Conservation (phyloP, 2,329 filamentous ascomycete species). For the Cladophialophora chaetospira region DNA sequence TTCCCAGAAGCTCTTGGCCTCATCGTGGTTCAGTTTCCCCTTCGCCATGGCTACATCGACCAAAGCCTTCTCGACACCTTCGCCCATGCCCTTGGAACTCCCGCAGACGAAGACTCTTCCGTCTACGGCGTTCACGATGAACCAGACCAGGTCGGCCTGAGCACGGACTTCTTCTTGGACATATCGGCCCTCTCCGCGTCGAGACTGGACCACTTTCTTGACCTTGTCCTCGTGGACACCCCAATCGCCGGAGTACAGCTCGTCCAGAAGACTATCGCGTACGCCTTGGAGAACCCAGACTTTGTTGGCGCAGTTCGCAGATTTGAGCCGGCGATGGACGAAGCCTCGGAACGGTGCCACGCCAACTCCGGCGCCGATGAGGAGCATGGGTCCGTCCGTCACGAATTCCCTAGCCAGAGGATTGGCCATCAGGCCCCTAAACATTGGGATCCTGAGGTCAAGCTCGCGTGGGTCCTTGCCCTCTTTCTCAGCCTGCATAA, state of each 20-base stretch:
- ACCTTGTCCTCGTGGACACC: conserved; percentile 88
- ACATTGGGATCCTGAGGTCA: conserved; percentile 86
- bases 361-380: conserved; percentile 94
- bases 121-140: conserved; percentile 93
- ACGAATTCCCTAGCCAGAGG: conserved; percentile 90
- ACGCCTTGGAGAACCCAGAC: conserved; percentile 95
- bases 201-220: conserved; percentile 77
- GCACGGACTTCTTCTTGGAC: conserved; percentile 92
- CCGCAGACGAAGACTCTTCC: conserved; percentile 96
- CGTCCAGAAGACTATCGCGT: conserved; percentile 90
- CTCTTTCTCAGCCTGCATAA: conserved; percentile 66
- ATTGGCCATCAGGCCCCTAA: conserved; percentile 97
- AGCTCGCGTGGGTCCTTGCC: conserved; percentile 55
- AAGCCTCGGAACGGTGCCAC: conserved; percentile 98
- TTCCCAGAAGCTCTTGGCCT: conserved; percentile 85
- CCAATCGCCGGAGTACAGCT: conserved; percentile 96
- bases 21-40: conserved; percentile 78
- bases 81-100: conserved; percentile 93
- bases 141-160: conserved; percentile 97
- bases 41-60: conserved; percentile 91
- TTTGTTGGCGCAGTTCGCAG: conserved; percentile 95
- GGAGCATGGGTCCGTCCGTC: conserved; percentile 92
- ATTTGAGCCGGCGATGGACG: conserved; percentile 89
- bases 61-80: conserved; percentile 86
- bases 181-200: conserved; percentile 78